Evolutionary conservation across 257 asterid species (phyloP).

Genomic region (Datura wrightii): DNA sequence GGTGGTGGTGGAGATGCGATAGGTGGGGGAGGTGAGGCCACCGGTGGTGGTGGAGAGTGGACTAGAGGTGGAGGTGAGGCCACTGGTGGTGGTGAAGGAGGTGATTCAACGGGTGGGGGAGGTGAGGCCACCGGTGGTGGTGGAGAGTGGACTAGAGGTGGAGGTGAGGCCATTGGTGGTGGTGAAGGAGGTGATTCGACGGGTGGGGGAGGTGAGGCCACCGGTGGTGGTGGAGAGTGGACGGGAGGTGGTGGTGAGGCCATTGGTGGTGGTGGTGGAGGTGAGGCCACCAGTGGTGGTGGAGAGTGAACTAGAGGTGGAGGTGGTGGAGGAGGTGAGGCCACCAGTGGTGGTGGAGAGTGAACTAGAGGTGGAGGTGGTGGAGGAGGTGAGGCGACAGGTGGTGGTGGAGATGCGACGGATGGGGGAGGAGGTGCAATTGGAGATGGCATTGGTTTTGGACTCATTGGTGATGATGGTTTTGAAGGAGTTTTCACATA

Average conservation of each 20-base stretch:
- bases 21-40: conserved; percentile 23
- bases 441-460: conserved; percentile 12
- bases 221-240: neutral
- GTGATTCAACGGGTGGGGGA: neutral
- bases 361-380: neutral
- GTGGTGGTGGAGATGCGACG: conserved; percentile 27
- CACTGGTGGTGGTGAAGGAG: neutral
- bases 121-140: neutral
- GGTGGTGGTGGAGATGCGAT: conserved; percentile 16
- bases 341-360: neutral
- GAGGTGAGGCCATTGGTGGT: neutral
- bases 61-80: conserved; percentile 29
- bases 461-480: conserved; percentile 6
- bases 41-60: conserved; percentile 25
- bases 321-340: conserved; percentile 33
- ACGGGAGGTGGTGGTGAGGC: neutral
- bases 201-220: neutral
- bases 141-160: neutral
- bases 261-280: conserved; percentile 3
- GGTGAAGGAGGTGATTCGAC: neutral
- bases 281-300: neutral
- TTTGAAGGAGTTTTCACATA: conserved; percentile 20
- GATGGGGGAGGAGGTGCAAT: no score
- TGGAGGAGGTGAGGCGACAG: neutral
- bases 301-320: no score